A percentile compares a stretch with the other conserved stretches of the same genome.
Evolutionary conservation across 768 basidiomycete species (phyloP).

Genomic region (Lentinula sp.): DNA sequence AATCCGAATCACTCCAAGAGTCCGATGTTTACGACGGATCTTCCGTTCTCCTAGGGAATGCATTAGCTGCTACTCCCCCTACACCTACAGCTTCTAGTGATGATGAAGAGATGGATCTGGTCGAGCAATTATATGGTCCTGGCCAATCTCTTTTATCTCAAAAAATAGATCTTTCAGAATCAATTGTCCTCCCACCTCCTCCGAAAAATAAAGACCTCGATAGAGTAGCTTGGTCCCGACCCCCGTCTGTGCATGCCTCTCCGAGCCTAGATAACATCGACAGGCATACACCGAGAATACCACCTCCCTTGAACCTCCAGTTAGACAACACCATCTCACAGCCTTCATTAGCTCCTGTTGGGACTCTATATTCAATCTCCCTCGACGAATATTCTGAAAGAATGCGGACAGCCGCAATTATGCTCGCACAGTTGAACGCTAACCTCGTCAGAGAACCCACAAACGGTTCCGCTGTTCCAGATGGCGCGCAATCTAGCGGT

Average conservation of each 20-base stretch:
- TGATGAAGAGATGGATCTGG: conserved; percentile 92
- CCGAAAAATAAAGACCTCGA: conserved; percentile 91
- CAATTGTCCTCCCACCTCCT: conserved; percentile 72
- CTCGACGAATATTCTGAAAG: conserved; percentile 97
- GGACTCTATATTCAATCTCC: conserved; percentile 38
- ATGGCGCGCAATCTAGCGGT: conserved; percentile 18
- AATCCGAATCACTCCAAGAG: conserved; percentile 17
- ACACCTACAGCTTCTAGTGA: conserved; percentile 16
- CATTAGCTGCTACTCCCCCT: conserved; percentile 14
- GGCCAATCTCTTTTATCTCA: conserved; percentile 66
- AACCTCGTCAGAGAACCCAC: conserved; percentile 55
- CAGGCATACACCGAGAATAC: conserved; percentile 11
- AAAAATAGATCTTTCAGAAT: conserved; percentile 75
- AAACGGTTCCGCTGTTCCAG: conserved; percentile 7
- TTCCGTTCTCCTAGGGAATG: conserved; percentile 14
- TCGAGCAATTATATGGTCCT: conserved; percentile 90
- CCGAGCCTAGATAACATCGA: conserved; percentile 13
- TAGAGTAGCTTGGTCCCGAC: conserved; percentile 74
- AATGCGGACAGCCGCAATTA: conserved; percentile 97
- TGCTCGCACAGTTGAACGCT: conserved; percentile 95
- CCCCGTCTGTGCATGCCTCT: conserved; percentile 42
- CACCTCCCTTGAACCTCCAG: conserved; percentile 5
- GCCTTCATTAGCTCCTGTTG: background rate
- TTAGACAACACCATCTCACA: background rate
- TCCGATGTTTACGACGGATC: conserved; percentile 25